phyloP scores from a whole-genome alignment of 441 rosid species.

The Pelargonium cotyledonis region DNA sequence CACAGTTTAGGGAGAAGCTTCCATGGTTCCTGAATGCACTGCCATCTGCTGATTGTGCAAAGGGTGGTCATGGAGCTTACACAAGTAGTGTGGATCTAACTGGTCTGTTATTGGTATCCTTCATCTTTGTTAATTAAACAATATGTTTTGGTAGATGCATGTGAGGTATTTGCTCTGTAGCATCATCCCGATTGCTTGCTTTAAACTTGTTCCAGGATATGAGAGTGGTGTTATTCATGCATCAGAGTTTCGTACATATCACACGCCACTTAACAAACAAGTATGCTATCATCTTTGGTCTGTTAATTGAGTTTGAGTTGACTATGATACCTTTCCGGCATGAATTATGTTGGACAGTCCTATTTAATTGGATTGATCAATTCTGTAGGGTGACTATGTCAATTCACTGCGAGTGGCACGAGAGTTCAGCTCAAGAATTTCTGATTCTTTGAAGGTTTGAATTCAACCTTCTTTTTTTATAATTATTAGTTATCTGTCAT shows the following conservation, averaged over 20 bases:
- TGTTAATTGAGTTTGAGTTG: conserved; percentile 10
- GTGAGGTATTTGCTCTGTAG: not conserved
- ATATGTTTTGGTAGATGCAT: conserved; percentile 6
- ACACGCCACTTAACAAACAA: conserved; percentile 64
- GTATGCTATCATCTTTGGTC: conserved; percentile 31
- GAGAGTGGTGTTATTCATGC: conserved; percentile 59
- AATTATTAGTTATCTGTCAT: conserved; percentile 10
- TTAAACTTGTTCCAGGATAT: conserved; percentile 39
- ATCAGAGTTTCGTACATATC: conserved; percentile 70
- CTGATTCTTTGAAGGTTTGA: conserved; percentile 51
- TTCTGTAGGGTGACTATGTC: conserved; percentile 59
- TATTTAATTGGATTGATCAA: conserved; percentile 14
- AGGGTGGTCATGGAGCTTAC: conserved; percentile 84
- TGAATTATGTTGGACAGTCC: not conserved
- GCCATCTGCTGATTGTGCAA: conserved; percentile 81
- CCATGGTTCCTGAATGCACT: conserved; percentile 70
- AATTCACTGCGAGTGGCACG: conserved; percentile 62
- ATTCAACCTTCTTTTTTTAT: not conserved
- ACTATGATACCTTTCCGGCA: conserved; percentile 7
- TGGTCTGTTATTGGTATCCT: conserved; percentile 33
- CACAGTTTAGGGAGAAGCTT: conserved; percentile 58
- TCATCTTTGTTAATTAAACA: conserved; percentile 2
- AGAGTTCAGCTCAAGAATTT: conserved; percentile 57
- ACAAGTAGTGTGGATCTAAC: conserved; percentile 55
- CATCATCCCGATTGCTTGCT: not conserved